phyloP scores from a whole-genome alignment of 179 eudicot genomes.

The Spinacia oleracea region DNA sequence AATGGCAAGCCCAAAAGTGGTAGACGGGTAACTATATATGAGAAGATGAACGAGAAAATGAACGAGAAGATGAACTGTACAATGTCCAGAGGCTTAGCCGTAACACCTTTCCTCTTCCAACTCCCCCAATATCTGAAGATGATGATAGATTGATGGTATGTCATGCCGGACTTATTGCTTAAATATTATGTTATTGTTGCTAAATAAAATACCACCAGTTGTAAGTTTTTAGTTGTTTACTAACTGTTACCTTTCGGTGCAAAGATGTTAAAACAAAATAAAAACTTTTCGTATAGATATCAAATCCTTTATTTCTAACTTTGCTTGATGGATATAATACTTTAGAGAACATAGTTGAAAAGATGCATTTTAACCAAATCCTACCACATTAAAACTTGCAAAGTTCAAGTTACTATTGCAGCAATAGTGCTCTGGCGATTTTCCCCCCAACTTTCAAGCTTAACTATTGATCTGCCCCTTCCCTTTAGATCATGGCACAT shows the following conservation, averaged over 20 bases:
- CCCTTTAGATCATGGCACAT: too few species aligned
- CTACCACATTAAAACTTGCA: too few species aligned
- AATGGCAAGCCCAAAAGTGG: constrained; percentile 97
- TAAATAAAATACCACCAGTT: too few species aligned
- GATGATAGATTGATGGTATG: constrained; percentile 43
- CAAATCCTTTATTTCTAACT: background rate
- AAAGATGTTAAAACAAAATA: background rate
- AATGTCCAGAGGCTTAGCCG: constrained; percentile 84
- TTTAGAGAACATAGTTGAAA: background rate
- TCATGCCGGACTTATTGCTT: background rate
- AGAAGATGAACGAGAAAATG: too few species aligned
- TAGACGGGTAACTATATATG: constrained; percentile 93
- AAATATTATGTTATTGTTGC: background rate
- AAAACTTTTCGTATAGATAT: background rate
- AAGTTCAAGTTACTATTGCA: too few species aligned
- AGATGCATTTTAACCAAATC: too few species aligned
- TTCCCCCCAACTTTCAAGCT: too few species aligned
- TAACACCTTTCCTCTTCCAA: constrained; percentile 83
- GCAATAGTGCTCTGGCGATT: too few species aligned
- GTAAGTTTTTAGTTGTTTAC: too few species aligned
- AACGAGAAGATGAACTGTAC: constrained; percentile 92
- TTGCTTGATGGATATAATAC: background rate
- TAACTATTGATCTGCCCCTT: too few species aligned
- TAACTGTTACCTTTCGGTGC: background rate
- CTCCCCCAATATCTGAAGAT: constrained; percentile 75